A percentile compares a stretch with the other conserved stretches of the same genome.
These are phyloP conservation scores for Phaeomoniella chlamydospora DNA, from an alignment of 2,329 filamentous ascomycete genomes.

Conservation along the genomic window DNA sequence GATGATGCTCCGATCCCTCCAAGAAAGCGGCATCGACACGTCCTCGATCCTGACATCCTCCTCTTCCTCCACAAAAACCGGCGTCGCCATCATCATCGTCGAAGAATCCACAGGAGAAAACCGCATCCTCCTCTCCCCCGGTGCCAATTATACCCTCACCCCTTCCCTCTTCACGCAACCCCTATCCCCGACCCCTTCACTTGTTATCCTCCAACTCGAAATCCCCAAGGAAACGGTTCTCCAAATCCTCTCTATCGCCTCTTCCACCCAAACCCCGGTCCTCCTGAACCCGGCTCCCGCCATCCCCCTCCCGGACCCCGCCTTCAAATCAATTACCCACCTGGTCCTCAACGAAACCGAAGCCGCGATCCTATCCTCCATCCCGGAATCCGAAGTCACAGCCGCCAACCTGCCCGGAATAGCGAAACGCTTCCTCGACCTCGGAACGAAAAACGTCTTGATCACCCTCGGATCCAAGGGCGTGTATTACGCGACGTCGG, in stretches of 20 bases:
- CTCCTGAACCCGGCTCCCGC: constrained; percentile 84
- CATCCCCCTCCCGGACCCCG: constrained; percentile 50
- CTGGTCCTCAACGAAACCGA: constrained; percentile 87
- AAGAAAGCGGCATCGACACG: background rate
- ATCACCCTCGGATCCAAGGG: constrained; percentile 74
- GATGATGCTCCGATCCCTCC: background rate
- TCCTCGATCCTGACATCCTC: background rate
- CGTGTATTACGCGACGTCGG: constrained; percentile 32
- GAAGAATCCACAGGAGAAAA: constrained; percentile 59
- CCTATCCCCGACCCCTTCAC: constrained; percentile 34
- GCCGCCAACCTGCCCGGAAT: constrained; percentile 23
- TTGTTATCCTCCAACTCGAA: constrained; percentile 67
- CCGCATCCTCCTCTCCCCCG: constrained; percentile 58
- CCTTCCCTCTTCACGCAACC: constrained; percentile 22
- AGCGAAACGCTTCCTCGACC: constrained; percentile 45
- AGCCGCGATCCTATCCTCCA: constrained; percentile 35
- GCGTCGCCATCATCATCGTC: constrained; percentile 62
- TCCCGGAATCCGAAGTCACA: constrained; percentile 10
- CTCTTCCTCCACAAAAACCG: constrained; percentile 37
- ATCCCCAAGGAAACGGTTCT: constrained; percentile 54
- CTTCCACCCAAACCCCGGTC: constrained; percentile 32
- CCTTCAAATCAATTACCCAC: constrained; percentile 56
- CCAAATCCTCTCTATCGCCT: constrained; percentile 34
- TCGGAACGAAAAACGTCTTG: constrained; percentile 59
- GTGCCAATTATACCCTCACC: constrained; percentile 47